These are phyloP conservation scores for Venturiaceae sp. DNA, from an alignment of 2,329 filamentous ascomycete genomes.

Conservation along the genomic window DNA sequence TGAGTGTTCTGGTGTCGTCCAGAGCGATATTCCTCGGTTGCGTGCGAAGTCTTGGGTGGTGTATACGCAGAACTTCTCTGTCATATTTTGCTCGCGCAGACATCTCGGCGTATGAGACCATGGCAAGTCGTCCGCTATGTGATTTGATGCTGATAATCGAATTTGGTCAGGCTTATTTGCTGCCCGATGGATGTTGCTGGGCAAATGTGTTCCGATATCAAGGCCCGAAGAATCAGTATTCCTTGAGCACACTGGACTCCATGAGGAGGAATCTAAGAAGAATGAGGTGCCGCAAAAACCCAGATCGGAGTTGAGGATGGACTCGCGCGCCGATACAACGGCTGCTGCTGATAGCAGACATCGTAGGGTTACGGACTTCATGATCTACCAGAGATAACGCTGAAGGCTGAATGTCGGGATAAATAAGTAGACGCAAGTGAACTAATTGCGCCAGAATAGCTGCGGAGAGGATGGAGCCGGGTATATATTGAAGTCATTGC, in stretches of 20 bases:
- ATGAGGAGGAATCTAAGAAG: not conserved
- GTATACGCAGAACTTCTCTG: conserved; percentile 7
- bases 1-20: conserved; percentile 3
- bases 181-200: not conserved
- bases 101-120: conserved; percentile 7
- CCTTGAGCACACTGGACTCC: not conserved
- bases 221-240: not conserved
- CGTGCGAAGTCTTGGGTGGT: conserved; percentile 6
- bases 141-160: not conserved
- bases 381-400: not conserved
- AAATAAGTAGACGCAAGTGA: not conserved
- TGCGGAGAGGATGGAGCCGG: not conserved
- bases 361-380: not conserved
- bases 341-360: not conserved
- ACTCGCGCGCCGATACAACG: not conserved
- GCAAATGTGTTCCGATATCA: not conserved
- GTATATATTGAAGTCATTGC: not conserved
- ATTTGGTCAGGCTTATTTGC: not conserved
- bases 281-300: not conserved
- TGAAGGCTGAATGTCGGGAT: not conserved
- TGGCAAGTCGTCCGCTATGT: not conserved
- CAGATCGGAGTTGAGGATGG: not conserved
- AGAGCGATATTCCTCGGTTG: conserved; percentile 9
- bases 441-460: not conserved
- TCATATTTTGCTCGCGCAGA: conserved; percentile 1